Percentiles rank a stretch among this genome's conserved stretches.
Conservation (phyloP, 148 eudicot species). For the Dianthus caryophyllus region DNA sequence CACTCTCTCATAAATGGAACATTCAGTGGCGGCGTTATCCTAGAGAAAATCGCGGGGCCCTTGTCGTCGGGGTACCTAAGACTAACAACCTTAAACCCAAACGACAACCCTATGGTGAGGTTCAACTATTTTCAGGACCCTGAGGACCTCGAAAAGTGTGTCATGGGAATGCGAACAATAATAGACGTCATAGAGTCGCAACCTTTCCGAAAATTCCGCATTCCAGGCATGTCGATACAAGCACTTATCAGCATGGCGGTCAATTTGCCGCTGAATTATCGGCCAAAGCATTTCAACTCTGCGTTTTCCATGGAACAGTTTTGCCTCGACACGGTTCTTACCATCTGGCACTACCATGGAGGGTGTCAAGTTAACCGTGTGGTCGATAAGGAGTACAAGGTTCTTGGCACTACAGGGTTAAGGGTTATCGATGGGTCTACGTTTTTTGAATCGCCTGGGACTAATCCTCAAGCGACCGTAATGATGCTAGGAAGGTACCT, state of each 20-base stretch:
- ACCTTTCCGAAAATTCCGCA: conserved; percentile 39
- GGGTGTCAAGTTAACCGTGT: conserved; percentile 63
- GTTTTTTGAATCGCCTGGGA: conserved; percentile 54
- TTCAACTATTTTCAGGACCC: conserved; percentile 69
- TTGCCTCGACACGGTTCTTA: conserved; percentile 66
- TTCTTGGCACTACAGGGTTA: conserved; percentile 43
- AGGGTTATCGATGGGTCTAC: conserved; percentile 72
- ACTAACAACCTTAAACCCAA: conserved; percentile 38
- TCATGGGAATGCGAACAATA: conserved; percentile 52
- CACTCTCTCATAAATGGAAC: conserved; percentile 40
- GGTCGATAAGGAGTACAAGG: conserved; percentile 55
- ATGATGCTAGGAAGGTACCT: conserved; percentile 88
- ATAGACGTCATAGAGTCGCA: conserved; percentile 42
- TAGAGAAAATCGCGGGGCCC: conserved; percentile 54
- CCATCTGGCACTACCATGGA: conserved; percentile 81
- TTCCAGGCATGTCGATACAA: conserved; percentile 40
- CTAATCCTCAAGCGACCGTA: conserved; percentile 77
- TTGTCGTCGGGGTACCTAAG: conserved; percentile 45
- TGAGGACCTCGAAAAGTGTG: conserved; percentile 48
- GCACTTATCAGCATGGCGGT: conserved; percentile 35
- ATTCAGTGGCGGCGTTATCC: conserved; percentile 38
- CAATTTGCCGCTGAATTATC: conserved; percentile 36
- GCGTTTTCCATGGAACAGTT: conserved; percentile 41
- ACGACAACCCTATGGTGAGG: conserved; percentile 53
- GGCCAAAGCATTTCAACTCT: conserved; percentile 33